These are phyloP conservation scores for Claviceps spartinae DNA, from an alignment of 2,329 filamentous ascomycete genomes.

Conservation along the genomic window DNA sequence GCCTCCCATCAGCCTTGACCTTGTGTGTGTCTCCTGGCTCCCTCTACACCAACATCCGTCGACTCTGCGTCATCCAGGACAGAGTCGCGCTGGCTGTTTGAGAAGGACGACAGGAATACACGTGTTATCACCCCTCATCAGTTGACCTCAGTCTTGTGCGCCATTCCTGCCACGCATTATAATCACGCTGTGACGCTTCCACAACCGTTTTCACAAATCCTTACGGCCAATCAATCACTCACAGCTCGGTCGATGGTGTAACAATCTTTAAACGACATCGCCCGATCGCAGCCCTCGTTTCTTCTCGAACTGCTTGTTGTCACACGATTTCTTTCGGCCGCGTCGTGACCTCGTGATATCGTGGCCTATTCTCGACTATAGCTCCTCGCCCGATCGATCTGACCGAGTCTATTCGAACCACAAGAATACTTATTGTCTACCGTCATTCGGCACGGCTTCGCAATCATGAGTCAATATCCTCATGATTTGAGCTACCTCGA, in stretches of 20 bases:
- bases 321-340: background rate
- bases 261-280: background rate
- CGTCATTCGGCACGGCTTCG: conserved; percentile 9
- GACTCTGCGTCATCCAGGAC: background rate
- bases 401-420: conserved; percentile 4
- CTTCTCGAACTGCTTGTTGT: background rate
- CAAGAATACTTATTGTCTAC: conserved; percentile 13
- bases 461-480: conserved; percentile 32
- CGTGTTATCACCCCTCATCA: background rate
- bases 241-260: background rate
- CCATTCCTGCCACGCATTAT: background rate
- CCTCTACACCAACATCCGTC: background rate
- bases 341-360: background rate
- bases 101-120: background rate
- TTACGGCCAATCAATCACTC: background rate
- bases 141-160: background rate
- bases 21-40: conserved; percentile 1
- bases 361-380: background rate
- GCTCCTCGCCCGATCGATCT: background rate
- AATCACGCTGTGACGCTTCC: conserved; percentile 2
- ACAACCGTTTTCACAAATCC: background rate
- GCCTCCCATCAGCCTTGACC: background rate
- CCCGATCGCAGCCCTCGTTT: conserved; percentile 1
- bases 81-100: background rate
- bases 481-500: conserved; percentile 60